These are phyloP conservation scores for Achaetomiella virescens DNA, from an alignment of 495 filamentous ascomycete species.

Conservation along the genomic window DNA sequence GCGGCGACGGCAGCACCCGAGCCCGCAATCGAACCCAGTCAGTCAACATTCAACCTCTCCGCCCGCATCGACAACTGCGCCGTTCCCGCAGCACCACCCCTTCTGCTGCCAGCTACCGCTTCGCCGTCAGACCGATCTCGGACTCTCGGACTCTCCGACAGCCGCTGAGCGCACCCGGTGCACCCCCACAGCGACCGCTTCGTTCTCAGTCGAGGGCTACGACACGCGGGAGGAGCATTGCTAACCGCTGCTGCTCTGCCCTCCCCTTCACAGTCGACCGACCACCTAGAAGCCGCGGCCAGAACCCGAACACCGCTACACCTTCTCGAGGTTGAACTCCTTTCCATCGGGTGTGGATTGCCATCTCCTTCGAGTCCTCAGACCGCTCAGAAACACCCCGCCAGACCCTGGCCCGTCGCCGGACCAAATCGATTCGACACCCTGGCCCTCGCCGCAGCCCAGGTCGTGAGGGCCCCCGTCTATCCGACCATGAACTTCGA, in stretches of 20 bases:
- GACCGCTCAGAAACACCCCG: neutral
- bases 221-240: neutral
- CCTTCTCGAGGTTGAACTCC: neutral
- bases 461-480: slow-evolving; percentile 23
- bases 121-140: neutral
- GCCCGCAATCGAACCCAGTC: slow-evolving; percentile 2
- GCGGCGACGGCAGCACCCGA: slow-evolving; percentile 16
- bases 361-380: neutral
- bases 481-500: slow-evolving; percentile 49
- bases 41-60: slow-evolving; percentile 3
- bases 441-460: slow-evolving; percentile 21
- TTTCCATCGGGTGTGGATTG: slow-evolving; percentile 7
- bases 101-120: neutral
- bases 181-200: neutral
- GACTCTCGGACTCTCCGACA: slow-evolving; percentile 1
- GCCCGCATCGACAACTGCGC: slow-evolving; percentile 16
- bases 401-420: neutral
- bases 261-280: slow-evolving; percentile 2
- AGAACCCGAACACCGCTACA: neutral
- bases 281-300: neutral
- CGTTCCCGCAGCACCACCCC: neutral
- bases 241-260: neutral
- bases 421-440: neutral
- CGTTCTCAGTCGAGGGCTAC: neutral
- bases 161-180: neutral